A percentile compares a stretch with the other conserved stretches of the same genome.
Evolutionary conservation across 176 grass and related monocot species (phyloP).

Genomic region (Hordeum marinum): DNA sequence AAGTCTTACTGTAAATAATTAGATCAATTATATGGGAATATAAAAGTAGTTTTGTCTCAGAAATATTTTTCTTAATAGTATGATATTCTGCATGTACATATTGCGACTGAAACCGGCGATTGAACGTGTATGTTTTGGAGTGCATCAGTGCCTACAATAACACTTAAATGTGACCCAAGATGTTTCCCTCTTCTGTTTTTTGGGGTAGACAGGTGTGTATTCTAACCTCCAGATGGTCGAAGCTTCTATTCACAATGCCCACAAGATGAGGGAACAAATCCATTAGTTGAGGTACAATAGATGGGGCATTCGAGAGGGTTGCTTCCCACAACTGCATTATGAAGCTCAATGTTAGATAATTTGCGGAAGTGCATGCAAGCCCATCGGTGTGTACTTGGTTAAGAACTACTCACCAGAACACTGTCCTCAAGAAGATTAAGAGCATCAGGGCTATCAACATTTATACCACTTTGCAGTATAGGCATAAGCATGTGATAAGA

Average conservation of each 20-base stretch:
- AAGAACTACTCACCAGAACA: constrained; percentile 65
- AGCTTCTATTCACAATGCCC: constrained; percentile 83
- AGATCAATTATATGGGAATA: neutral
- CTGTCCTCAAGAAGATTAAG: constrained; percentile 99
- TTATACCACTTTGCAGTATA: constrained; percentile 78
- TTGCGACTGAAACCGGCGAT: neutral
- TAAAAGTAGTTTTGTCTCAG: neutral
- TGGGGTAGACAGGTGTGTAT: neutral
- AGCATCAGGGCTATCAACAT: constrained; percentile 87
- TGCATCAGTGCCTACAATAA: neutral
- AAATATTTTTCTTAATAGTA: neutral
- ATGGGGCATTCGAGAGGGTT: constrained; percentile 79
- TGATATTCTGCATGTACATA: neutral
- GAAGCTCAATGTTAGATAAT: constrained; percentile 21
- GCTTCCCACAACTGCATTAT: constrained; percentile 87
- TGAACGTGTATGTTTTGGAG: neutral
- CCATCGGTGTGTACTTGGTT: neutral
- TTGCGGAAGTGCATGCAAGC: neutral
- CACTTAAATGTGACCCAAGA: neutral
- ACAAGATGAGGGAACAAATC: constrained; percentile 91
- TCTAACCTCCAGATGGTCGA: constrained; percentile 90
- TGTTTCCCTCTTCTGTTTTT: neutral
- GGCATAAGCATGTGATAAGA: constrained; percentile 92
- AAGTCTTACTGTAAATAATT: neutral
- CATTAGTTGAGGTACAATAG: constrained; percentile 75